These are phyloP conservation scores for Dothistroma pini DNA, from an alignment of 2,329 filamentous ascomycete genomes.

Conservation along the genomic window DNA sequence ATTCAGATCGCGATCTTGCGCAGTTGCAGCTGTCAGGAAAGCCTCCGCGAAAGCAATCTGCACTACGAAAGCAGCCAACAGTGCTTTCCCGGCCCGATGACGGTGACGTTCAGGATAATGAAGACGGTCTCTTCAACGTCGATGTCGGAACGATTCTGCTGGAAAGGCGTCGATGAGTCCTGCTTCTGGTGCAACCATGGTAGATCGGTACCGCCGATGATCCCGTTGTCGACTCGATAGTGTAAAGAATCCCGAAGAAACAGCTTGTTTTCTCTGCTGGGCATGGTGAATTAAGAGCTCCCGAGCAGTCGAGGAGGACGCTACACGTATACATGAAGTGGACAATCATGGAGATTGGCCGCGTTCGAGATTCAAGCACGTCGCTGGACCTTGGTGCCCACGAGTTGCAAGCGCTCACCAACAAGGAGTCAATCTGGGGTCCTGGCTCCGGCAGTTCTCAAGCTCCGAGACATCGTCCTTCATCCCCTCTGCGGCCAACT, in stretches of 20 bases:
- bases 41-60: neutral
- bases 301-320: neutral
- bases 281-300: neutral
- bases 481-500: neutral
- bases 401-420: neutral
- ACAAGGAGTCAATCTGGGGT: neutral
- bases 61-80: neutral
- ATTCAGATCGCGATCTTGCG: neutral
- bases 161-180: too few relatives aligned
- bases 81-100: neutral
- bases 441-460: neutral
- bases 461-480: neutral
- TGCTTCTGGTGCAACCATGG: too few relatives aligned
- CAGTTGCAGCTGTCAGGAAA: neutral
- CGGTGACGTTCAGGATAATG: neutral
- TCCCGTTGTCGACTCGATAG: neutral
- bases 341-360: neutral
- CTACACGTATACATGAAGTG: neutral
- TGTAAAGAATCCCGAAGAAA: neutral
- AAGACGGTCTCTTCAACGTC: neutral
- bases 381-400: neutral
- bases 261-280: neutral
- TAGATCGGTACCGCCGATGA: neutral
- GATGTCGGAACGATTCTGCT: neutral
- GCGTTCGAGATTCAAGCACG: neutral